Evolutionary conservation across 2,329 filamentous ascomycete genomes (phyloP), one percentile per base, ranked within the genome.

Genomic region (Trichoderma atrobrunneum): DNA sequence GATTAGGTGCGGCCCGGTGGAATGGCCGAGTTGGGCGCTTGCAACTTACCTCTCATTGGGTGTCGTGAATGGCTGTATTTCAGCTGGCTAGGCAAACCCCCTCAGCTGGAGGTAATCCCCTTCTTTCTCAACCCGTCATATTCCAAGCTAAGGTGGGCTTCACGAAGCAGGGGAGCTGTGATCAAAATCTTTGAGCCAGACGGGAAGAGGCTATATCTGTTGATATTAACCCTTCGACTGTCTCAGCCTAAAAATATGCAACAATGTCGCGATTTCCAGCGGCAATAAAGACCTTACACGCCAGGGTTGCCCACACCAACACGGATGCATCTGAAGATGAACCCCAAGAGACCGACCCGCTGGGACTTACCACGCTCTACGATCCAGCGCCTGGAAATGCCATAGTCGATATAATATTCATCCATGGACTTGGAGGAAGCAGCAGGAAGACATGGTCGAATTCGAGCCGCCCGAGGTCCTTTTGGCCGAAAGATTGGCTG

Each of bases 401-500:
- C 16, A 28, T 56, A 11, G 71, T 57, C 6, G 72, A 73, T 11
- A 54, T 73, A 3, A 62, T 73, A 7, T 73, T 73, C 36, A 71
- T 73, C 18, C 72, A 73, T 34, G 72, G 72, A 54, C 61, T 71
- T n/a, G 72, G 72, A 14, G 72, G 72, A 14, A 43, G 26, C 21
- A 61, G 67, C 5, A 73, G 56, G 18, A 71, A 73, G 30, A 73
- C 72, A 16, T 73, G 72, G 72, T 61, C 67, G 21, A 61, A 65
- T 36, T 70, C 71, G 11, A 59, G 57, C 21, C 18, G 6, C n/a
- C 39, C 57, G 14, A 48, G 16, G 14, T 28, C 32, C 21, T 72
- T 51, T 39, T 73, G 72, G 72, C 72, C 72, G 18, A 14, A 39
- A n/a, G 66, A 70, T 12, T 73, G 66, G 72, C 16, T 73, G n/a